Conservation (phyloP, 2,329 filamentous ascomycete species). For the Aspergillus sp. region DNA sequence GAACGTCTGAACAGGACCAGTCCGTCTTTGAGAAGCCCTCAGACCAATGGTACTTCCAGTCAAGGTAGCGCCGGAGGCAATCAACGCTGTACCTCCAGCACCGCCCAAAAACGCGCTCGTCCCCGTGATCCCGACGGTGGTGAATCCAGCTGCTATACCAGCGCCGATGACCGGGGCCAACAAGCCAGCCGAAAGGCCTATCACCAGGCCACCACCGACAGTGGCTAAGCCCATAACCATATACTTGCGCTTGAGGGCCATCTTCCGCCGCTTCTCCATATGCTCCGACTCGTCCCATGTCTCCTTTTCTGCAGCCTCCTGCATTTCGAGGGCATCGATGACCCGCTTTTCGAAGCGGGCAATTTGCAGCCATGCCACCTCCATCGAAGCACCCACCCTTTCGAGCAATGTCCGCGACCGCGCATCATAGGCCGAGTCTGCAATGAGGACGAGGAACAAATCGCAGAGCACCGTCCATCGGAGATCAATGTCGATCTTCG, state of each 20-base stretch:
- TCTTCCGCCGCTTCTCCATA: slow-evolving; percentile 80
- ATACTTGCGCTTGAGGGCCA: slow-evolving; percentile 78
- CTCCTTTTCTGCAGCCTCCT: slow-evolving; percentile 89
- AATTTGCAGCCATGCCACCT: slow-evolving; percentile 87
- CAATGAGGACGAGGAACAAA: slow-evolving; percentile 90
- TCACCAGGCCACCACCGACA: slow-evolving; percentile 90
- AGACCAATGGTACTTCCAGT: slow-evolving; percentile 86
- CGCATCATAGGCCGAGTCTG: slow-evolving; percentile 91
- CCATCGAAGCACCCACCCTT: slow-evolving; percentile 75
- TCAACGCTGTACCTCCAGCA: slow-evolving; percentile 87
- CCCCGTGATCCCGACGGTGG: slow-evolving; percentile 87
- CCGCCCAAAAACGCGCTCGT: slow-evolving; percentile 88
- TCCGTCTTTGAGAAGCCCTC: slow-evolving; percentile 81
- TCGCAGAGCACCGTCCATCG: slow-evolving; percentile 97
- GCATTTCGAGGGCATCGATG: slow-evolving; percentile 96
- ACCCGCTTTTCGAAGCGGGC: slow-evolving; percentile 96
- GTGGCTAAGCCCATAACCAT: slow-evolving; percentile 97
- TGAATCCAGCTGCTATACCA: slow-evolving; percentile 90
- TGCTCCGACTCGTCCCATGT: slow-evolving; percentile 98
- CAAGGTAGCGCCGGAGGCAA: slow-evolving; percentile 83
- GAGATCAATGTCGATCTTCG: slow-evolving; percentile 91
- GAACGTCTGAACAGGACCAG: slow-evolving; percentile 90
- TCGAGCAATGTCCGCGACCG: slow-evolving; percentile 84
- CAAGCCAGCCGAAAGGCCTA: slow-evolving; percentile 88
- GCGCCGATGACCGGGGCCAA: slow-evolving; percentile 92